phyloP scores from a whole-genome alignment of 768 basidiomycete species.

The Phaffia australis region DNA sequence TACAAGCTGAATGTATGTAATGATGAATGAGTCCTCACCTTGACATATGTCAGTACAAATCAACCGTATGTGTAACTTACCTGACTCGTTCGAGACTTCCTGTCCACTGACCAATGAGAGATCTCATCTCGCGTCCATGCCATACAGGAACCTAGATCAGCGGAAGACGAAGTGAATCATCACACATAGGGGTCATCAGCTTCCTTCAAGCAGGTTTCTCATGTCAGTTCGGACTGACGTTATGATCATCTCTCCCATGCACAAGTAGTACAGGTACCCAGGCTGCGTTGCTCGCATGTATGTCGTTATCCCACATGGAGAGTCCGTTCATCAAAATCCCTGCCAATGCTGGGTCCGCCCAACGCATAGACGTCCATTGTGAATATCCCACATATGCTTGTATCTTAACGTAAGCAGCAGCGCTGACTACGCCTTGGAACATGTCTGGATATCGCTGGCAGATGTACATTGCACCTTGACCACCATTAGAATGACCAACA shows the following conservation, averaged over 20 bases:
- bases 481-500: slow-evolving; percentile 89
- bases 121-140: slow-evolving; percentile 57
- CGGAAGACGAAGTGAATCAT: background rate
- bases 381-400: slow-evolving; percentile 70
- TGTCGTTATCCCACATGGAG: slow-evolving; percentile 75
- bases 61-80: too few species aligned
- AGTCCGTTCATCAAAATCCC: slow-evolving; percentile 63
- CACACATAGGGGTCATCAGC: too few species aligned
- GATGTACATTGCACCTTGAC: slow-evolving; percentile 77
- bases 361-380: slow-evolving; percentile 63
- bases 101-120: slow-evolving; percentile 32
- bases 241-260: slow-evolving; percentile 64
- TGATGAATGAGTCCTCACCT: too few species aligned
- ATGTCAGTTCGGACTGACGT: slow-evolving; percentile 41
- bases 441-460: slow-evolving; percentile 66
- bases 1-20: slow-evolving; percentile 42
- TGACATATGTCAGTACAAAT: too few species aligned
- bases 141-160: slow-evolving; percentile 53
- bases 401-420: slow-evolving; percentile 70
- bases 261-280: slow-evolving; percentile 60
- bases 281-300: slow-evolving; percentile 67
- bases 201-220: too few species aligned
- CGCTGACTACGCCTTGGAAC: slow-evolving; percentile 32
- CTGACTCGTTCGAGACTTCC: background rate
- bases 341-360: slow-evolving; percentile 60